Conservation (phyloP, 2,329 filamentous ascomycete genomes). For the Cladorrhinum sp. region DNA sequence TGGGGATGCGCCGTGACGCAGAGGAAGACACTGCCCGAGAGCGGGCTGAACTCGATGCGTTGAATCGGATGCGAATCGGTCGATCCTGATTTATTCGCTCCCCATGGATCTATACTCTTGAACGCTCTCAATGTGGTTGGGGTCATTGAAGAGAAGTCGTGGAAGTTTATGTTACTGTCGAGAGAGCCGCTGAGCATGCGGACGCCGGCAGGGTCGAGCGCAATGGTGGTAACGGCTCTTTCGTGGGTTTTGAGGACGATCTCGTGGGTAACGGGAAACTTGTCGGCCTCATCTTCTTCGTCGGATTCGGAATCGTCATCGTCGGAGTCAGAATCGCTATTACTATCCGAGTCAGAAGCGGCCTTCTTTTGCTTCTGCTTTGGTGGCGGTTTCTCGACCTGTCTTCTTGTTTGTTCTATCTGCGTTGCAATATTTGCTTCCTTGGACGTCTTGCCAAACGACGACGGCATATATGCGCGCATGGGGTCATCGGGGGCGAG, state of each 20-base stretch:
- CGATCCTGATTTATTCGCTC: constrained; percentile 65
- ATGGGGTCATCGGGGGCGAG: constrained; percentile 65
- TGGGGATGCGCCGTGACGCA: constrained; percentile 88
- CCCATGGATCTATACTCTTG: constrained; percentile 83
- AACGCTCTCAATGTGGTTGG: constrained; percentile 92
- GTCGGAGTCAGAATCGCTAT: constrained; percentile 39
- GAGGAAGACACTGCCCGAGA: constrained; percentile 75
- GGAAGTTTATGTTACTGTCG: constrained; percentile 87
- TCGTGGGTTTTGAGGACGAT: constrained; percentile 91
- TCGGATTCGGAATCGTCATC: constrained; percentile 53
- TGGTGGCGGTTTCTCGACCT: constrained; percentile 39
- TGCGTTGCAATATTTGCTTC: constrained; percentile 74
- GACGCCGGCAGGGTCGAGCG: constrained; percentile 80
- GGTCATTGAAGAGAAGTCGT: constrained; percentile 95
- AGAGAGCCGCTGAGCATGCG: constrained; percentile 86
- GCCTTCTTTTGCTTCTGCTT: constrained; percentile 32
- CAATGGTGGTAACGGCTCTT: constrained; percentile 76
- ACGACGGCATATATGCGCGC: constrained; percentile 72
- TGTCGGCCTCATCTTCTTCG: constrained; percentile 72
- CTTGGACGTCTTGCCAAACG: constrained; percentile 80
- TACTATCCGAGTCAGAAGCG: constrained; percentile 46
- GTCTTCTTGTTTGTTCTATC: constrained; percentile 73
- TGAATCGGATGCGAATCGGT: constrained; percentile 87
- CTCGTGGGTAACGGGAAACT: constrained; percentile 90
- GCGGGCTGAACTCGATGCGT: constrained; percentile 80